phyloP scores from a whole-genome alignment of 352 stramenopile genomes.

The Phytophthora chlamydospora region DNA sequence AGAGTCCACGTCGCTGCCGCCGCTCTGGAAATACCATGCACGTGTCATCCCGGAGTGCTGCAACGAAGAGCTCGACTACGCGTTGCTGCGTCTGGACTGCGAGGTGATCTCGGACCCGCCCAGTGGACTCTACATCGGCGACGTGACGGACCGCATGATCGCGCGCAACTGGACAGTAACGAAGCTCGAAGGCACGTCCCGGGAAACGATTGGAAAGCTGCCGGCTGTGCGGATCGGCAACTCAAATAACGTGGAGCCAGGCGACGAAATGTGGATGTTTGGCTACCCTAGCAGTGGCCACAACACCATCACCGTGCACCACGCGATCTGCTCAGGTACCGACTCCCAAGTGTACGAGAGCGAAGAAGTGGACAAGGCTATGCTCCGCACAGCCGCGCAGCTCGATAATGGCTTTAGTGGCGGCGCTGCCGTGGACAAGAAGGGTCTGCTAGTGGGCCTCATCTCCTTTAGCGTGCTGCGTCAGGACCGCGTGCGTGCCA shows the following conservation, averaged over 20 bases:
- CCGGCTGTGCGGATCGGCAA: constrained; percentile 84
- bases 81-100: constrained; percentile 80
- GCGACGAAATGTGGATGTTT: constrained; percentile 93
- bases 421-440: constrained; percentile 85
- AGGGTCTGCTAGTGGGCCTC: constrained; percentile 81
- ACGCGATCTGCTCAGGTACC: constrained; percentile 89
- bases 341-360: constrained; percentile 88
- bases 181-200: constrained; percentile 77
- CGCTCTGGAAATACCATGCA: constrained; percentile 87
- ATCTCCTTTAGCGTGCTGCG: constrained; percentile 89
- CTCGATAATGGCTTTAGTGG: constrained; percentile 89
- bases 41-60: constrained; percentile 83
- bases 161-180: constrained; percentile 84
- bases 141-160: constrained; percentile 89
- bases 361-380: constrained; percentile 86
- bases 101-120: constrained; percentile 87
- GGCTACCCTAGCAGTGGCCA: constrained; percentile 88
- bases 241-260: constrained; percentile 88
- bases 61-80: constrained; percentile 86
- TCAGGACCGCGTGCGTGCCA: constrained; percentile 86
- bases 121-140: constrained; percentile 88
- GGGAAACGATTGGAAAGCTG: constrained; percentile 73
- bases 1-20: constrained; percentile 78
- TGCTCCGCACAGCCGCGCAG: constrained; percentile 84
- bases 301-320: constrained; percentile 91